phyloP scores from a whole-genome alignment of 805 yeast species.

The Limtongia smithiae region DNA sequence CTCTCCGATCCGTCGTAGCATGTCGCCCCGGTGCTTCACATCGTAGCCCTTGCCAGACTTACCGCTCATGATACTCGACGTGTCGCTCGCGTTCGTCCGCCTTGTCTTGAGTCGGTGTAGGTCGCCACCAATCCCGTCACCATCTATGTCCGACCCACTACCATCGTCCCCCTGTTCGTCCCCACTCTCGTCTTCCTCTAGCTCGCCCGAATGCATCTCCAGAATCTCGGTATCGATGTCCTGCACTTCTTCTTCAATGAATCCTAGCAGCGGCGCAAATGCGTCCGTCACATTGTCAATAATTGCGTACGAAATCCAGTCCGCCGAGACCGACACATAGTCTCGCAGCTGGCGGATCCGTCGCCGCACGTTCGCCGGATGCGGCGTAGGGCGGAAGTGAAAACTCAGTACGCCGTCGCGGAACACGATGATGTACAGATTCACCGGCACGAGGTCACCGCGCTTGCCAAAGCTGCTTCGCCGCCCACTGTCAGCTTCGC shows the following conservation, averaged over 20 bases:
- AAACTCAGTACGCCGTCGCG: constrained; percentile 87
- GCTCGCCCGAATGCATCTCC: constrained; percentile 56
- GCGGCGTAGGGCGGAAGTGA: constrained; percentile 93
- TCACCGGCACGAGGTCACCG: constrained; percentile 63
- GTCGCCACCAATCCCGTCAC: constrained; percentile 25
- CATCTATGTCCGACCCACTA: not conserved
- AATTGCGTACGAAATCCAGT: constrained; percentile 95
- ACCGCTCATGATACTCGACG: constrained; percentile 12
- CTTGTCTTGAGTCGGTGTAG: not conserved
- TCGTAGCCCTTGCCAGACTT: constrained; percentile 9
- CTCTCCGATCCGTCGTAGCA: constrained; percentile 92
- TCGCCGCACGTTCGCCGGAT: constrained; percentile 91
- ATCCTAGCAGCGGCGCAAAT: constrained; percentile 92
- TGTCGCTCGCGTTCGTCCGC: constrained; percentile 4
- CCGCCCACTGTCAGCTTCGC: constrained; percentile 23
- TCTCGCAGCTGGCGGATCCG: constrained; percentile 85
- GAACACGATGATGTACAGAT: constrained; percentile 90
- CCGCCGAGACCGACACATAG: constrained; percentile 84
- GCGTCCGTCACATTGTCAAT: constrained; percentile 97
- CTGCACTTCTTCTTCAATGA: constrained; percentile 91
- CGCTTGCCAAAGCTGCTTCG: constrained; percentile 18
- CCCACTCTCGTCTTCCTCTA: constrained; percentile 41
- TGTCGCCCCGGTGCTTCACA: constrained; percentile 70
- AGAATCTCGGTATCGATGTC: constrained; percentile 90
- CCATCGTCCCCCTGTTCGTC: constrained; percentile 39